Conservation (phyloP, 2,329 filamentous ascomycete genomes). For the Alternaria gaisen region DNA sequence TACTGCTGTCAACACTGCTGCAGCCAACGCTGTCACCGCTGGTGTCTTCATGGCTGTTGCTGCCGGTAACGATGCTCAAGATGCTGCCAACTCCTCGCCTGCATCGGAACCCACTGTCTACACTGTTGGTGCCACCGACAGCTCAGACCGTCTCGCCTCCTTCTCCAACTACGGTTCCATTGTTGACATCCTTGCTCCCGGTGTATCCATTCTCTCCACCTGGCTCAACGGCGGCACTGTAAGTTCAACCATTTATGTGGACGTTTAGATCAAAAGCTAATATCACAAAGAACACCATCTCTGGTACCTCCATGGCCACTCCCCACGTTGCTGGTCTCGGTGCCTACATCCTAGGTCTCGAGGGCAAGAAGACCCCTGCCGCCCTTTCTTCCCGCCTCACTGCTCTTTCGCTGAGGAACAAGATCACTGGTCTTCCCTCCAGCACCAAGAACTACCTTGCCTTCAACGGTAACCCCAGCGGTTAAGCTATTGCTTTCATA, state of each 20-base stretch:
- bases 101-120: slow-evolving; percentile 51
- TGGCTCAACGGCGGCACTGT: slow-evolving; percentile 54
- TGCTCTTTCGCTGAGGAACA: slow-evolving; percentile 53
- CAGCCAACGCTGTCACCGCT: slow-evolving; percentile 44
- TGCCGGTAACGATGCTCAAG: slow-evolving; percentile 49
- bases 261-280: slow-evolving; percentile 11
- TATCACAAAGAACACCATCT: slow-evolving; percentile 58
- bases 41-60: slow-evolving; percentile 54
- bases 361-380: slow-evolving; percentile 56
- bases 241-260: slow-evolving; percentile 12
- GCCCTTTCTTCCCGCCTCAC: slow-evolving; percentile 60
- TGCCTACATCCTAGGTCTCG: slow-evolving; percentile 70
- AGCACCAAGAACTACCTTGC: slow-evolving; percentile 63
- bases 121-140: slow-evolving; percentile 54
- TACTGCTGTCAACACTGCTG: slow-evolving; percentile 51
- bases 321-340: slow-evolving; percentile 76
- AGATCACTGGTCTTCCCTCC: slow-evolving; percentile 54
- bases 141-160: slow-evolving; percentile 44
- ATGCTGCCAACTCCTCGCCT: slow-evolving; percentile 48
- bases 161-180: slow-evolving; percentile 53
- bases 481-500: slow-evolving; percentile 16
- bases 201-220: slow-evolving; percentile 58
- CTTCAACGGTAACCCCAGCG: slow-evolving; percentile 60
- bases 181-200: slow-evolving; percentile 53
- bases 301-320: slow-evolving; percentile 72